These are phyloP conservation scores for Apophysomyces trapeziformis DNA, from an alignment of 371 early-diverging fungal genomes.

Conservation along the genomic window DNA sequence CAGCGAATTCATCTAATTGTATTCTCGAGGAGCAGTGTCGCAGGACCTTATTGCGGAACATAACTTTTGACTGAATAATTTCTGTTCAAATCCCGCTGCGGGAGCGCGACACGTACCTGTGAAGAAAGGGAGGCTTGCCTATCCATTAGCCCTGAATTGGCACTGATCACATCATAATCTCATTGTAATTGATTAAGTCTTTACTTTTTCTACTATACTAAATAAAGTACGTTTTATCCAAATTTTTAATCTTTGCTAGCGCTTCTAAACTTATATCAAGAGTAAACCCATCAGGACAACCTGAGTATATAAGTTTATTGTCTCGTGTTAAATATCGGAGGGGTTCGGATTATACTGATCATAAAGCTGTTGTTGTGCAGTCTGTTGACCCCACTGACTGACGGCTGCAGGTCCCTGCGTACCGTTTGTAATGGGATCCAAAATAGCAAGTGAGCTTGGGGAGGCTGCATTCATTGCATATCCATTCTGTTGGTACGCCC, in stretches of 20 bases:
- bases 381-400: slow-evolving; percentile 17
- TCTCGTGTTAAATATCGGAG: slow-evolving; percentile 2
- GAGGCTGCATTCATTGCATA: slow-evolving; percentile 18
- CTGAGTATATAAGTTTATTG: not conserved
- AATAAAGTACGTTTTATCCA: too few relatives aligned
- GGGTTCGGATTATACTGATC: slow-evolving; percentile 18
- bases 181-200: too few relatives aligned
- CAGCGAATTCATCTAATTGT: slow-evolving; percentile 59
- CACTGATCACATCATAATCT: too few relatives aligned
- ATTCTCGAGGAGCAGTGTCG: slow-evolving; percentile 4
- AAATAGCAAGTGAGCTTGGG: slow-evolving; percentile 22
- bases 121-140: too few relatives aligned
- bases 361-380: slow-evolving; percentile 16
- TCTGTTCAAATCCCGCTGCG: too few relatives aligned
- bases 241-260: too few relatives aligned
- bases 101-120: too few relatives aligned
- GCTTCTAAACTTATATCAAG: too few relatives aligned
- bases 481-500: slow-evolving; percentile 13
- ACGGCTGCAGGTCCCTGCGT: slow-evolving; percentile 20
- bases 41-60: not conserved
- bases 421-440: slow-evolving; percentile 29
- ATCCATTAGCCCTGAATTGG: too few relatives aligned
- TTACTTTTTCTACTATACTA: too few relatives aligned
- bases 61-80: too few relatives aligned
- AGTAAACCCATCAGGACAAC: too few relatives aligned